Evolutionary conservation across 805 yeast genomes (phyloP), one percentile per base, ranked within the genome.

Genomic region (Starmerella vaccinii): DNA sequence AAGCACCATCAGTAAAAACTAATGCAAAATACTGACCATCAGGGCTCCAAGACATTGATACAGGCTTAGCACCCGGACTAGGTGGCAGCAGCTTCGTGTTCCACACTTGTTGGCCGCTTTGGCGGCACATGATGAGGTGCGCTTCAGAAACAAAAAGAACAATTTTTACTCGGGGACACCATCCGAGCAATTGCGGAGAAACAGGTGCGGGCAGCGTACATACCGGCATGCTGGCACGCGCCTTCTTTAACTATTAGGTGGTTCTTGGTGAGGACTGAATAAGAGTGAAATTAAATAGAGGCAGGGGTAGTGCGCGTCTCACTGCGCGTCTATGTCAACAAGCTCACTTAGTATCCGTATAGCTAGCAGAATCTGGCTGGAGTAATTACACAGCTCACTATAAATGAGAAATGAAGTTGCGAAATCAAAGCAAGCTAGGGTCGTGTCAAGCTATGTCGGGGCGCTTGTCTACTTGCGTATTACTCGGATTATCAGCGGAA

Each of bases 1-100:
- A 68, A 8, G 64, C 52, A 1, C 71, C 69, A 53, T 75, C 76
- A 1, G 63, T 55, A 7, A 78, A 80, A 1, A 74, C 58, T 2
- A 76, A 62, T 12, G 73, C 76, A 49, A 77, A 66, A 65, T 47
- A 34, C 49, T 58, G 57, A 3, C 76, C 75, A 53, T 70, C 71
- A 5, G 63, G 62, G 30, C 66, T 58, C 75, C 76, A 73, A 1
- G 53, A 47, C 4, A 63, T 32, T 10, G 45, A 18, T 18, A 52
- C 46, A 24, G 46, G 44, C 26, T 23, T 23, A 10, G 45, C 41
- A 33, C 23, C 32, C 15, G 55, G 56, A 21, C 43, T 24, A 19
- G 43, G 43, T 10, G 43, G 22, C 6, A 24, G 30, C 15, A 52
- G 54, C 12, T 53, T 49, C 12, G 52, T 42, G 21, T 52, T 46